Percentiles rank a stretch among this genome's conserved stretches.
Conservation (phyloP, 2,329 filamentous ascomycete genomes). For the Macrophomina phaseolina region DNA sequence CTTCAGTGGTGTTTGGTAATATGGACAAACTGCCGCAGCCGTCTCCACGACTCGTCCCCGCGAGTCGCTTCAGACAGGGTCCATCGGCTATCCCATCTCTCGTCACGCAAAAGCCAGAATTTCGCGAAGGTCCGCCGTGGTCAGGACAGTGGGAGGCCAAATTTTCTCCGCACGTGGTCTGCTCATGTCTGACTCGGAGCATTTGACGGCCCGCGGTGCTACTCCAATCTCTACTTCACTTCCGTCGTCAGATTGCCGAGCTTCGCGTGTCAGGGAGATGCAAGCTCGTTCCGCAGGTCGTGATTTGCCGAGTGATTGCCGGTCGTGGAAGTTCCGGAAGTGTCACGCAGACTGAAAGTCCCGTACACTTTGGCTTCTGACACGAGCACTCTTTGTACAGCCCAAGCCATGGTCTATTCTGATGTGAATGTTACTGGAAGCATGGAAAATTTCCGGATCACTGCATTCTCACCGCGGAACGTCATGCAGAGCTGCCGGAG, state of each 20-base stretch:
- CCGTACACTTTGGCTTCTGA: neutral
- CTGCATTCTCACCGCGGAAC: too few species aligned
- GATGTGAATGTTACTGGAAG: neutral
- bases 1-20: neutral
- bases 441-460: too few species aligned
- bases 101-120: neutral
- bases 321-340: neutral
- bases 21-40: neutral
- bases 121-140: neutral
- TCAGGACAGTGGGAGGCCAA: neutral
- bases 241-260: slow-evolving; percentile 12
- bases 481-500: too few species aligned
- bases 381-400: neutral
- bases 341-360: neutral
- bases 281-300: neutral
- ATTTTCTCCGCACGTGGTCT: slow-evolving; percentile 5
- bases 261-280: neutral
- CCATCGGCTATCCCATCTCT: neutral
- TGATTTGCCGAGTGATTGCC: slow-evolving; percentile 11
- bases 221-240: neutral
- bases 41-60: neutral
- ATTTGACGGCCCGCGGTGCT: slow-evolving; percentile 2
- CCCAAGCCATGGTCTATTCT: neutral
- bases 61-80: neutral
- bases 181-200: neutral